Base-by-base conservation (phyloP, 768 basidiomycete species). In the Astraeus odoratus region DNA sequence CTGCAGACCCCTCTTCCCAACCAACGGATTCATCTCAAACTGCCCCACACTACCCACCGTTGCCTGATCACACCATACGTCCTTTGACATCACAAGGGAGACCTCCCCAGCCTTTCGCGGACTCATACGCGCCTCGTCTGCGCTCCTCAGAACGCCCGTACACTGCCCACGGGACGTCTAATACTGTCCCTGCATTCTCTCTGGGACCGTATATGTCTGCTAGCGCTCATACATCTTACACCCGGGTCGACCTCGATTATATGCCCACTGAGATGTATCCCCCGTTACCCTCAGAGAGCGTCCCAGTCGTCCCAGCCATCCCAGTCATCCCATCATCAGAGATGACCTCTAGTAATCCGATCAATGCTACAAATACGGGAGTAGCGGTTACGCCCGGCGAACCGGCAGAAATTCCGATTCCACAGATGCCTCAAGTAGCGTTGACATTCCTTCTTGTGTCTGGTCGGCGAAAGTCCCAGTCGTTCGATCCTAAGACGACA, bases 381-480 rank as follows among this genome's bases (percentile, higher is more conserved):
- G 22, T 35, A 26, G 36, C 34, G 0, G n/a, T n/a, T 39, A n/a
- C 24, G 25, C 13, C 37, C 9, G 13, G 7, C 42, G 50, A 44
- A 10, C 31, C 13, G 22, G 20, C 29, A 10, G 50, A 60, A 5
- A 38, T 42, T 4, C 34, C 29, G 43, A 64, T 79, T 1, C 83
- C 82, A 4, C 80, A 80, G 52, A 76, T 71, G 6, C 80, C 81
- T 0, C 80, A 83, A 60, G 74, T 77, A 3, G 72, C 74, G 20
- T 56, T 90, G 34, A 85, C 83, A 0, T 87, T 90, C 60, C 68
- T 90, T 35, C 71, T 87, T 40, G 75, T 87, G 22, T 80, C 83
- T 0, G 85, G 86, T 0, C 66, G 72, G 33, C 69, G 85, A 49
- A 71, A 80, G 50, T 77, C 79, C 0, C 85, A 88, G 76, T 67